Conservation (phyloP, 352 stramenopile species). For the Phytophthora quininea region DNA sequence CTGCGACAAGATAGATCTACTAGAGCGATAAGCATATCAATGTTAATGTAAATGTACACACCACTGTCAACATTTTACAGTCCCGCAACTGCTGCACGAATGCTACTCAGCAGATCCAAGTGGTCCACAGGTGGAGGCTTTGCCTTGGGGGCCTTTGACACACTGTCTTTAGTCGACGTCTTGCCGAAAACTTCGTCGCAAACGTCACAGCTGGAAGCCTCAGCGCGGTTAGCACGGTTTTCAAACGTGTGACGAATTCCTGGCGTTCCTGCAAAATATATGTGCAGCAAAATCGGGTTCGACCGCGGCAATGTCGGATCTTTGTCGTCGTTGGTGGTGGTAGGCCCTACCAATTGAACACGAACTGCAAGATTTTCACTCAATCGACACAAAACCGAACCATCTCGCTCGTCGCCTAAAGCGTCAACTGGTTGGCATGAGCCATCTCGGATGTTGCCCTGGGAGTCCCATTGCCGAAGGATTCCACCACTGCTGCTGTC, state of each 20-base stretch:
- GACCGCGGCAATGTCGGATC: not conserved
- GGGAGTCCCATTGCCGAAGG: constrained; percentile 57
- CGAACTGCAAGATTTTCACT: constrained; percentile 57
- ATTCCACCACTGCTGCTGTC: constrained; percentile 51
- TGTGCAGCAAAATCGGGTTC: constrained; percentile 44
- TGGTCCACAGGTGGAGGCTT: constrained; percentile 27
- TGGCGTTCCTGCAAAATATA: constrained; percentile 50
- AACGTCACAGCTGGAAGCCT: constrained; percentile 10
- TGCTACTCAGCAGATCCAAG: constrained; percentile 42
- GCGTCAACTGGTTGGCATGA: constrained; percentile 31
- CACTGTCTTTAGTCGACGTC: constrained; percentile 7
- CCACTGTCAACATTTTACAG: constrained; percentile 21
- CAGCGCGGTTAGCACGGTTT: constrained; percentile 52
- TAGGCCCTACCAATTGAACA: constrained; percentile 26
- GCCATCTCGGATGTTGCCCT: constrained; percentile 51
- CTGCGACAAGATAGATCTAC: constrained; percentile 19
- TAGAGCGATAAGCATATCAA: constrained; percentile 10
- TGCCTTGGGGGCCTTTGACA: constrained; percentile 9
- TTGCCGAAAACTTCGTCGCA: constrained; percentile 58
- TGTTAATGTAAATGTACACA: constrained; percentile 4
- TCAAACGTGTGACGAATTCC: constrained; percentile 53
- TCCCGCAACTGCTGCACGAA: constrained; percentile 49
- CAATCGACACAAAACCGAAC: constrained; percentile 51
- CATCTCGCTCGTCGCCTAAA: constrained; percentile 47
- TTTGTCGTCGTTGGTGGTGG: not conserved